These are phyloP conservation scores for Kernera saxatilis DNA, from an alignment of 345 rosid genomes.

Conservation along the genomic window DNA sequence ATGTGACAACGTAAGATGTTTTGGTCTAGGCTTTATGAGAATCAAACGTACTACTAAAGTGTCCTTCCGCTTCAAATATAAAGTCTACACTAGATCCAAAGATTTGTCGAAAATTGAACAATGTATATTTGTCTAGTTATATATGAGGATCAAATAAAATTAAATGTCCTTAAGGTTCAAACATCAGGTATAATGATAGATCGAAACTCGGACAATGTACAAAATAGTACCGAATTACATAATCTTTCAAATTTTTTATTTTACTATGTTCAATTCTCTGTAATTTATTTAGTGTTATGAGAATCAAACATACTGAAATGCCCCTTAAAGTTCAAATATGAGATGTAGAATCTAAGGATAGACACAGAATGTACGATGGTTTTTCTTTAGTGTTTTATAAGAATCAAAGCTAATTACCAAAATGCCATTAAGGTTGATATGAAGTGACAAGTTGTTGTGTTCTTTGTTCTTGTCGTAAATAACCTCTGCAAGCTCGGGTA, in stretches of 20 bases:
- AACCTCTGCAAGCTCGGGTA: slow-evolving; percentile 76
- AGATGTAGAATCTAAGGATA: not conserved
- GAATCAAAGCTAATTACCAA: slow-evolving; percentile 54
- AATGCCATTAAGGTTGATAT: slow-evolving; percentile 60
- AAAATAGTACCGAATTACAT: no score
- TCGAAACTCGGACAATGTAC: not conserved
- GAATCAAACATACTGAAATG: not conserved
- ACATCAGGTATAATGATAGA: not conserved
- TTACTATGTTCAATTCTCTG: no score
- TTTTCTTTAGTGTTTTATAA: not conserved
- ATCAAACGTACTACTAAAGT: slow-evolving; percentile 42
- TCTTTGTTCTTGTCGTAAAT: slow-evolving; percentile 53
- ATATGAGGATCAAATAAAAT: not conserved
- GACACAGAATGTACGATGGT: not conserved
- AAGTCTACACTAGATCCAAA: no score
- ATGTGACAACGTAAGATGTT: not conserved
- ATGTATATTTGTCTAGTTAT: not conserved
- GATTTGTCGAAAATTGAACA: slow-evolving; percentile 42
- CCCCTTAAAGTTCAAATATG: not conserved
- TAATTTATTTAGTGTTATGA: not conserved
- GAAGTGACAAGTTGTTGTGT: slow-evolving; percentile 37
- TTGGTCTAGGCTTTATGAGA: not conserved
- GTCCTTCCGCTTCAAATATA: no score
- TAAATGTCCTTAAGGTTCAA: not conserved
- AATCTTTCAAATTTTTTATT: no score